Percentiles rank a stretch among this genome's conserved stretches.
These are phyloP conservation scores for Pythium volutum DNA, from an alignment of 352 stramenopile species.

Conservation along the genomic window DNA sequence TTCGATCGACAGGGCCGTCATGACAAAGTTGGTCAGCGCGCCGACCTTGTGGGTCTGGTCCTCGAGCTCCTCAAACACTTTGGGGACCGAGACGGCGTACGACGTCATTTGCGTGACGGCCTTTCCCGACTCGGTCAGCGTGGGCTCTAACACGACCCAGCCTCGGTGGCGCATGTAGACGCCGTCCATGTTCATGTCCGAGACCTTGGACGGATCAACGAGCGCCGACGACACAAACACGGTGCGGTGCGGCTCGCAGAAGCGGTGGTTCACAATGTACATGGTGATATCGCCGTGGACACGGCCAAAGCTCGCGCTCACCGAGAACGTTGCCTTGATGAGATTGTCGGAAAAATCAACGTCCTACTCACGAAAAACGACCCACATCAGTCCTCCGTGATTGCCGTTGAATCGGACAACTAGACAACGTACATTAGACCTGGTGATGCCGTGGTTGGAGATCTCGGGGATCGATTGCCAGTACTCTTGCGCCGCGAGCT, in stretches of 20 bases:
- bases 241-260: not conserved
- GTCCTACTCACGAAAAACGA: conserved; percentile 1
- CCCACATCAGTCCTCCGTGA: too few species aligned
- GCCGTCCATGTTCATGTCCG: conserved; percentile 12
- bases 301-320: not conserved
- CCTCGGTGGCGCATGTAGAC: conserved; percentile 10
- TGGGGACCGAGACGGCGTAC: not conserved
- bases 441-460: too few species aligned
- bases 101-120: conserved; percentile 3
- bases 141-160: conserved; percentile 12
- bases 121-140: not conserved
- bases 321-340: not conserved
- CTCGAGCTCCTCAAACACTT: not conserved
- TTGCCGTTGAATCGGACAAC: too few species aligned
- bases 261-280: conserved; percentile 1
- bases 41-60: conserved; percentile 11
- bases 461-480: conserved; percentile 2
- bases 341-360: not conserved
- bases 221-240: not conserved
- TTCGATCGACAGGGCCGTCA: conserved; percentile 2
- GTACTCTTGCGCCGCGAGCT: conserved; percentile 1
- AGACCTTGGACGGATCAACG: conserved; percentile 1
- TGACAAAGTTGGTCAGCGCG: conserved; percentile 17
- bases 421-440: too few species aligned
- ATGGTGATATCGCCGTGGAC: not conserved